Base-by-base conservation (phyloP, 2,329 filamentous ascomycete genomes). In the Monosporascus sp. region DNA sequence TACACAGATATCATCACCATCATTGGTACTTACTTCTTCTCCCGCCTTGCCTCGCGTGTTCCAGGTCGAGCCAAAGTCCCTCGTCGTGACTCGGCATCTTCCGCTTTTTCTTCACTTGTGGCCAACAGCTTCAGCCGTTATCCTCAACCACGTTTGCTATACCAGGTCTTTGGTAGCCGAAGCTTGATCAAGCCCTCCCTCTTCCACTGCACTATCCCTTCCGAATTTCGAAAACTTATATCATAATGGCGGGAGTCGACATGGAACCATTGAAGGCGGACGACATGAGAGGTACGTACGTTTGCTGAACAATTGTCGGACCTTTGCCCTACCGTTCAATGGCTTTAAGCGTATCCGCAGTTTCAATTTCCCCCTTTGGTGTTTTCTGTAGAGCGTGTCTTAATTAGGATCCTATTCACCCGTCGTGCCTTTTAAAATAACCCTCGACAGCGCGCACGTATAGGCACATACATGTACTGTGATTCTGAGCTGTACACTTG, bases 211-310 rank as follows among this genome's bases (percentile, higher is more conserved):
- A 20, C 11, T 20, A 24, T 24, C 19, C 40, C 20, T 43, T 20
- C 40, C 19, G 20, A 24, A 2, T 6, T 14, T 24, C 40, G 8
- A 43, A 14, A 20, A 9, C 24, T 5, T 43, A 47, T 51, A 49
- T 45, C 57, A 67, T 40, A 20, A 71, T 70, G 68, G 66, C 69
- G 53, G 68, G 66, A 55, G 60, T 70, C 58, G 65, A 69, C 56
- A 65, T 68, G 58, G 59, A 54, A 50, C 63, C 65, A 48, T 62
- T 67, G 49, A 61, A 62, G 60, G 69, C 69, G 31, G 70, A 72
- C 56, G 69, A 72, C 53, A 70, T 68, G 56, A 68, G 70, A 71
- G 65, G 70, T 72, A 65, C 24, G 69, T 68, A 48, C 53, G 47
- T 37, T 48, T 43, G 27, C 14, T 11, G 31, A 11, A 11, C 31